phyloP scores from a whole-genome alignment of 345 rosid species.

The Lagerstroemia speciosa region DNA sequence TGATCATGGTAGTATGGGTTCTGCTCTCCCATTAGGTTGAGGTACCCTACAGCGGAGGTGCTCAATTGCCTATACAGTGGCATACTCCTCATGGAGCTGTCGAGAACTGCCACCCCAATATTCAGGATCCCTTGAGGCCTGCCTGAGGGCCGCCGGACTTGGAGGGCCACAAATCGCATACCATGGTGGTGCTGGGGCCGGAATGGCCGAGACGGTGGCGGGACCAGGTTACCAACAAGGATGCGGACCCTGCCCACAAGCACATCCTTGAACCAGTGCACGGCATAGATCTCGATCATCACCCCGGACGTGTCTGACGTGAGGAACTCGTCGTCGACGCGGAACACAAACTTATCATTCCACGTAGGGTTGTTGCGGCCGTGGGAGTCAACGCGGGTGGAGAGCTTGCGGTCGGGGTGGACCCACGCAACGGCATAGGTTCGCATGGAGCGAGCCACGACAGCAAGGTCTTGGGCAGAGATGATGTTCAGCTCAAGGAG shows the following conservation, averaged over 20 bases:
- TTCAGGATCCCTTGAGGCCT: constrained; percentile 77
- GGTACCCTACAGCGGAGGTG: constrained; percentile 52
- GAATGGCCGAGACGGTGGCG: constrained; percentile 16
- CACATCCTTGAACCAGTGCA: constrained; percentile 74
- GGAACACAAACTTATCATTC: constrained; percentile 84
- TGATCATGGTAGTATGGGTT: neutral
- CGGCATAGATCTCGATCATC: constrained; percentile 59
- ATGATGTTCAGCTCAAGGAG: constrained; percentile 63
- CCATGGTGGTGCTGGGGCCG: constrained; percentile 33
- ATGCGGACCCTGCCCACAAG: constrained; percentile 70
- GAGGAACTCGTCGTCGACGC: constrained; percentile 64
- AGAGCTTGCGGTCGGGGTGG: constrained; percentile 57
- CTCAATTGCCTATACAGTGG: constrained; percentile 50
- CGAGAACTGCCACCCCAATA: constrained; percentile 66
- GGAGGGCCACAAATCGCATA: constrained; percentile 65
- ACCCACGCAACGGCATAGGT: constrained; percentile 83
- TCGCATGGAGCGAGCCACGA: constrained; percentile 51
- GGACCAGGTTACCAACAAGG: constrained; percentile 51
- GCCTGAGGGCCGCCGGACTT: constrained; percentile 74
- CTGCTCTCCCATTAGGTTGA: neutral
- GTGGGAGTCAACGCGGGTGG: constrained; percentile 51
- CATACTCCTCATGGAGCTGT: constrained; percentile 80
- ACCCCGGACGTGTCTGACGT: constrained; percentile 62
- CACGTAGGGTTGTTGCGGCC: constrained; percentile 67
- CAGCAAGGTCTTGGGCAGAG: constrained; percentile 64